A percentile compares a stretch with the other conserved stretches of the same genome.
These are phyloP conservation scores for Pichia exigua DNA, from an alignment of 805 yeast species.

Conservation along the genomic window DNA sequence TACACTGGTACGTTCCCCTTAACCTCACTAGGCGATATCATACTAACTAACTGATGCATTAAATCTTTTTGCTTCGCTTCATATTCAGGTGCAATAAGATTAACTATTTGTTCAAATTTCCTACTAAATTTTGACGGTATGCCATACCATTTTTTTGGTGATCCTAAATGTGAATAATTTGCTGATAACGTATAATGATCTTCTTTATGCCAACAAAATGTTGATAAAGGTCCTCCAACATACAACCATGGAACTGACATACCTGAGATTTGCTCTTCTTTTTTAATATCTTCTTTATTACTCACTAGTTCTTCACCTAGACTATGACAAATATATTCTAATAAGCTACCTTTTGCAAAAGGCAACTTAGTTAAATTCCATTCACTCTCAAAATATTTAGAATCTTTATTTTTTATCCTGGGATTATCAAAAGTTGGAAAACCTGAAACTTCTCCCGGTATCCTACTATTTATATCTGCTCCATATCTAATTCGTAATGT, in stretches of 20 bases:
- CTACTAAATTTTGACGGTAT: slow-evolving; percentile 64
- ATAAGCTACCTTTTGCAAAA: slow-evolving; percentile 57
- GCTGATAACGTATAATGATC: slow-evolving; percentile 90
- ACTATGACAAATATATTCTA: slow-evolving; percentile 40
- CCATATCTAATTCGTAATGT: slow-evolving; percentile 68
- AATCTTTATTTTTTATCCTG: slow-evolving; percentile 10
- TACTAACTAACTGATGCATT: slow-evolving; percentile 75
- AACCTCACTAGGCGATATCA: slow-evolving; percentile 56
- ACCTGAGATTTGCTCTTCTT: slow-evolving; percentile 62
- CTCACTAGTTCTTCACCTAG: not conserved
- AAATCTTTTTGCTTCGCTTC: slow-evolving; percentile 82
- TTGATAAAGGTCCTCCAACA: slow-evolving; percentile 80
- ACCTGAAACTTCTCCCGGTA: slow-evolving; percentile 63
- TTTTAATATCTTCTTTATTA: not conserved
- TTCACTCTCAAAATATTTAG: slow-evolving; percentile 47
- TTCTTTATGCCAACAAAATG: slow-evolving; percentile 96
- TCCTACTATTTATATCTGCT: slow-evolving; percentile 68
- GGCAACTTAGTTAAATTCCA: slow-evolving; percentile 75
- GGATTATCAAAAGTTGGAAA: slow-evolving; percentile 47
- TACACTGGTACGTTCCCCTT: slow-evolving; percentile 29
- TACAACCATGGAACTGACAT: slow-evolving; percentile 96
- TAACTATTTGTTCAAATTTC: slow-evolving; percentile 58
- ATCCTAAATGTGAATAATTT: slow-evolving; percentile 86
- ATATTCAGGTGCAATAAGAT: slow-evolving; percentile 65
- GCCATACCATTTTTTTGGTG: slow-evolving; percentile 90